These are phyloP conservation scores for Beta corolliflora DNA, from an alignment of 179 eudicot species.

Conservation along the genomic window DNA sequence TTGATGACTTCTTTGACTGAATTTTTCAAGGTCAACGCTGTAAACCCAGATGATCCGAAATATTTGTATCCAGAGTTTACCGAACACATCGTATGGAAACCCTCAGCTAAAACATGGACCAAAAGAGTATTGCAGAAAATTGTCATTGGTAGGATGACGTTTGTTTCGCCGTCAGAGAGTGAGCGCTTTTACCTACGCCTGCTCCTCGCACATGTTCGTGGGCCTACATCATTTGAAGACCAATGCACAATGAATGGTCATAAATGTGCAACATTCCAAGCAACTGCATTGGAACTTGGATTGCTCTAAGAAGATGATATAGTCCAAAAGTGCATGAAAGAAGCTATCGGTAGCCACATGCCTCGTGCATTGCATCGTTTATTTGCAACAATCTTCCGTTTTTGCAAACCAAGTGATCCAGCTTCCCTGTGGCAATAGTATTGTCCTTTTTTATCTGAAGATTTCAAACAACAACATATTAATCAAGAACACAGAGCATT, in stretches of 20 bases:
- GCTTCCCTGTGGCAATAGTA: conserved; percentile 3
- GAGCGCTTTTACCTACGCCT: no score
- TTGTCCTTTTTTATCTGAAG: conserved; percentile 13
- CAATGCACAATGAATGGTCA: conserved; percentile 1
- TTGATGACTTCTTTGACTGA: no score
- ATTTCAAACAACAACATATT: background rate
- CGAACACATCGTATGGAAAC: background rate
- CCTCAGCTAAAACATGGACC: background rate
- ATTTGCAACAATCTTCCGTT: conserved; percentile 21
- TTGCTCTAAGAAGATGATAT: conserved; percentile 16
- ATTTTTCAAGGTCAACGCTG: no score
- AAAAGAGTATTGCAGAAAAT: background rate
- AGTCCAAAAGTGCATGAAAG: background rate
- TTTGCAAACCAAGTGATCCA: conserved; percentile 5
- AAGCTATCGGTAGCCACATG: conserved; percentile 21
- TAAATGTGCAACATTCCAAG: background rate
- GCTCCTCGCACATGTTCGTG: no score
- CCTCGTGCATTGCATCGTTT: conserved; percentile 11
- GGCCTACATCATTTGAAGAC: conserved; percentile 18
- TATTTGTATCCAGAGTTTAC: no score
- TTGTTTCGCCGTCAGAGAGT: no score
- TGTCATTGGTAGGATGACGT: background rate
- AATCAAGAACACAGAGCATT: no score
- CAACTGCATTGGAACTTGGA: background rate
- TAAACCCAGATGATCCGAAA: no score